phyloP scores from a whole-genome alignment of 768 basidiomycete genomes.

The Suillus ampliporus region DNA sequence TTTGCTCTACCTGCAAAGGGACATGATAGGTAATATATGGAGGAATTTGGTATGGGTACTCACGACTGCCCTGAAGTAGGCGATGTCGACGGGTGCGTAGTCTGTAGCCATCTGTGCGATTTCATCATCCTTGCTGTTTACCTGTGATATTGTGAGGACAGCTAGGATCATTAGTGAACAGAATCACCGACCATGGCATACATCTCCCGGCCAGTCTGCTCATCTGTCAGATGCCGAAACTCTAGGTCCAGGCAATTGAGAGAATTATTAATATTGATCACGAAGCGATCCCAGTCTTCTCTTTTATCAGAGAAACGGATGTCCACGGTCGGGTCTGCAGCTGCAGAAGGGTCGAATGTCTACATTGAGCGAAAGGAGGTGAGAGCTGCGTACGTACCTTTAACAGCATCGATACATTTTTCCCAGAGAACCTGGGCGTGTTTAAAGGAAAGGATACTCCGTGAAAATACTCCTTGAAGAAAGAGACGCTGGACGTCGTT shows the following conservation, averaged over 20 bases:
- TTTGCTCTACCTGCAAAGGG: conserved; percentile 73
- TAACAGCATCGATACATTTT: conserved; percentile 69
- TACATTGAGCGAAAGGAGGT: conserved; percentile 6
- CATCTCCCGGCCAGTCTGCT: conserved; percentile 64
- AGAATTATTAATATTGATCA: conserved; percentile 61
- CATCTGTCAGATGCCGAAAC: conserved; percentile 66
- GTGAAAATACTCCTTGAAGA: conserved; percentile 77
- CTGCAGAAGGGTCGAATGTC: conserved; percentile 39
- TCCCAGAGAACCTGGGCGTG: conserved; percentile 71
- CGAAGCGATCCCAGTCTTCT: conserved; percentile 64
- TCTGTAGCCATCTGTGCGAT: conserved; percentile 87
- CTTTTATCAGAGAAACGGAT: conserved; percentile 47
- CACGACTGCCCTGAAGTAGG: conserved; percentile 85
- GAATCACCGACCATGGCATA: conserved; percentile 66
- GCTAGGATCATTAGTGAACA: background rate
- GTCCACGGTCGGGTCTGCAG: conserved; percentile 55
- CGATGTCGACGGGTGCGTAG: conserved; percentile 78
- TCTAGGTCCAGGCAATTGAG: conserved; percentile 78
- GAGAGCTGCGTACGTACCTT: conserved; percentile 48
- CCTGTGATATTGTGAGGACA: conserved; percentile 45
- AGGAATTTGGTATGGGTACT: conserved; percentile 27
- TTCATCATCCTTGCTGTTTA: conserved; percentile 81
- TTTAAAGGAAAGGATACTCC: conserved; percentile 66
- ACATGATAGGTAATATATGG: conserved; percentile 6
- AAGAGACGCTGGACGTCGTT: conserved; percentile 78